These are phyloP conservation scores for Salix purpurea DNA, from an alignment of 345 rosid genomes.

Conservation along the genomic window DNA sequence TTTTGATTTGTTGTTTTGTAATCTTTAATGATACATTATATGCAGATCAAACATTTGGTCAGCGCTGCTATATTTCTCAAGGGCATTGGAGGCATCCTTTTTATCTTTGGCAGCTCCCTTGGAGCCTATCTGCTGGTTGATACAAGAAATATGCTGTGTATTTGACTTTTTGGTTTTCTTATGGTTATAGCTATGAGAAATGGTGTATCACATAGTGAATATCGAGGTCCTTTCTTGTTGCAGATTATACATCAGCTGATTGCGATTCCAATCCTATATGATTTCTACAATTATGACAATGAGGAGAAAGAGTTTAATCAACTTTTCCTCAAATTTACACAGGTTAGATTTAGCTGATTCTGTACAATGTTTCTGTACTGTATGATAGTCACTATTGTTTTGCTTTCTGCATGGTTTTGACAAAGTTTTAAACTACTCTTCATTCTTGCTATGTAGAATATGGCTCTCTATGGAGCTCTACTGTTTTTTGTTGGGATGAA, in stretches of 20 bases:
- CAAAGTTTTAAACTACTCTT: neutral
- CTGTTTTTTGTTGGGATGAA: slow-evolving; percentile 25
- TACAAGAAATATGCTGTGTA: neutral
- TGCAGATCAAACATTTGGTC: neutral
- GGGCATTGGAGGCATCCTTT: slow-evolving; percentile 69
- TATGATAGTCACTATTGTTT: neutral
- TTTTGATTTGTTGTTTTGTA: neutral
- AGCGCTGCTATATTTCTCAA: slow-evolving; percentile 38
- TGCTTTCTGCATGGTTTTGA: neutral
- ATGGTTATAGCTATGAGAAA: neutral
- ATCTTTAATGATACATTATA: neutral
- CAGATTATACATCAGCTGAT: slow-evolving; percentile 20
- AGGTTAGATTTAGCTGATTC: neutral
- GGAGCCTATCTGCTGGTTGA: slow-evolving; percentile 81
- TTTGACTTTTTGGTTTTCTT: neutral
- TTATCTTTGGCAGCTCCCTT: slow-evolving; percentile 57
- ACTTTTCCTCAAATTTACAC: slow-evolving; percentile 23
- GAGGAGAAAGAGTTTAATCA: slow-evolving; percentile 7
- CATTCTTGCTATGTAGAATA: slow-evolving; percentile 1
- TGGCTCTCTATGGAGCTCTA: slow-evolving; percentile 22
- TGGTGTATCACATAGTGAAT: neutral
- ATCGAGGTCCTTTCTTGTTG: neutral
- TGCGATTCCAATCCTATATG: slow-evolving; percentile 15
- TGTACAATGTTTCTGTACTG: neutral
- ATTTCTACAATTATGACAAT: slow-evolving; percentile 22